Evolutionary conservation across 192 early-diverging fungal species (phyloP), one percentile per base, ranked within the genome.

Genomic region (Dissophora globulifera): DNA sequence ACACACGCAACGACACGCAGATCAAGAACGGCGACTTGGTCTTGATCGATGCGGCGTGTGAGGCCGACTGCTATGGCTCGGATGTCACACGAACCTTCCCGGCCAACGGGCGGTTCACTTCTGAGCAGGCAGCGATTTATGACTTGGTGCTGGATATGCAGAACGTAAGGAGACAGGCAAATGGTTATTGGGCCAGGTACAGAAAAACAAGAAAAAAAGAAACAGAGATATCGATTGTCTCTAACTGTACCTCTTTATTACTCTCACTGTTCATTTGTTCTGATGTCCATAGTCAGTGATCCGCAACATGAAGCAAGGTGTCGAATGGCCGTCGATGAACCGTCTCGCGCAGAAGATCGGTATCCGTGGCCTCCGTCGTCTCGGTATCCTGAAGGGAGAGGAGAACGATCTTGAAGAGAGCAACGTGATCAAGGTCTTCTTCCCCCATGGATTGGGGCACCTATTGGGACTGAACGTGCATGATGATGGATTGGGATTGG

Each of bases 31-130:
- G 66, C 10, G 59, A 76, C 16, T 68, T 95, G 62, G 82, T 98
- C 19, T 78, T 98, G 55, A 86, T 96, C 9, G 96, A 98, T 78
- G 95, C 93, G 49, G 93, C 94, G 20, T 91, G 90, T 62, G 92
- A 95, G 58, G 80, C 69, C 48, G 65, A 89, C 43, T 86, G 86
- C 81, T 98, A 98, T 76, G 94, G 92, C 16, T 90, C 88, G 16
- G 96, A 98, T 62, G 93, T 98, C 70, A 98, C 96, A 4, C 86
- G 94, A 29, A 90, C 89, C 13, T 96, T 90, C 83, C 96, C 96
- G 0, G 84, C 90, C 27, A 90, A 89, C 50, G 89, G 91, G 0
- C 82, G 84, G 46, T 96, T 93, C 79, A 84, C 88, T 11, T 65
- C 78, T 16, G 87, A 92, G 63, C 90, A 87, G 53, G 85, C 85